Evolutionary conservation across 352 stramenopile species (phyloP).

Genomic region (Saprolegnia parasitica): DNA sequence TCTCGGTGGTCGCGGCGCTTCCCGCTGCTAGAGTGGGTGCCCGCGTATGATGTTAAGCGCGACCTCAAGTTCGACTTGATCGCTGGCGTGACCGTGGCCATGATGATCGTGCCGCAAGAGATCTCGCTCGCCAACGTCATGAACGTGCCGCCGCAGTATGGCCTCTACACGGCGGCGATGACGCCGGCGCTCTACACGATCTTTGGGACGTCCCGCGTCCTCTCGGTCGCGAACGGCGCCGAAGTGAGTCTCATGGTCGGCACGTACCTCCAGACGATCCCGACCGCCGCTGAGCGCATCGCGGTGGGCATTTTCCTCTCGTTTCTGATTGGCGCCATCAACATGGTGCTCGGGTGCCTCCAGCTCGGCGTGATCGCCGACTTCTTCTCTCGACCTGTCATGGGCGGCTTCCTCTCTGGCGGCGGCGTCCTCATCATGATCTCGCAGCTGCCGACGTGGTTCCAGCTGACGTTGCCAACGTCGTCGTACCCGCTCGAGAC

Average conservation of each 20-base stretch:
- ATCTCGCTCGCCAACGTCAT: slow-evolving; percentile 89
- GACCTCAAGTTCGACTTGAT: slow-evolving; percentile 56
- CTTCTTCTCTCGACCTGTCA: slow-evolving; percentile 86
- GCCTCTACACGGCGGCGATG: slow-evolving; percentile 81
- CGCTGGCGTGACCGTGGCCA: slow-evolving; percentile 54
- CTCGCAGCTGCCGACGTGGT: slow-evolving; percentile 82
- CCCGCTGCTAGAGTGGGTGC: slow-evolving; percentile 45
- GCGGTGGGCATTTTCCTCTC: slow-evolving; percentile 49
- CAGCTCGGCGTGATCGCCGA: slow-evolving; percentile 78
- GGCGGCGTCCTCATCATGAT: slow-evolving; percentile 88
- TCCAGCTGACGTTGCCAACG: slow-evolving; percentile 61
- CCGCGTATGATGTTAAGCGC: slow-evolving; percentile 46
- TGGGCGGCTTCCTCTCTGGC: slow-evolving; percentile 87
- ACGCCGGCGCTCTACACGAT: slow-evolving; percentile 84
- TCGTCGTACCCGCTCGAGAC: slow-evolving; percentile 57
- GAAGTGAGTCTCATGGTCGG: slow-evolving; percentile 55
- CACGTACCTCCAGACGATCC: slow-evolving; percentile 61
- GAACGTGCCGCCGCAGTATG: slow-evolving; percentile 81
- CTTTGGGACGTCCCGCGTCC: slow-evolving; percentile 73
- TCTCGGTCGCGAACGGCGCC: slow-evolving; percentile 76
- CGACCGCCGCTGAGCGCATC: slow-evolving; percentile 45
- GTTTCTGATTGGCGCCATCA: slow-evolving; percentile 70
- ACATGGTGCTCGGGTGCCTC: slow-evolving; percentile 78
- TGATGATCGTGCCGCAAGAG: slow-evolving; percentile 88
- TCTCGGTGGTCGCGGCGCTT: neutral